Conservation (phyloP, 1,284 basidiomycete species). For the Pseudozyma pruni region DNA sequence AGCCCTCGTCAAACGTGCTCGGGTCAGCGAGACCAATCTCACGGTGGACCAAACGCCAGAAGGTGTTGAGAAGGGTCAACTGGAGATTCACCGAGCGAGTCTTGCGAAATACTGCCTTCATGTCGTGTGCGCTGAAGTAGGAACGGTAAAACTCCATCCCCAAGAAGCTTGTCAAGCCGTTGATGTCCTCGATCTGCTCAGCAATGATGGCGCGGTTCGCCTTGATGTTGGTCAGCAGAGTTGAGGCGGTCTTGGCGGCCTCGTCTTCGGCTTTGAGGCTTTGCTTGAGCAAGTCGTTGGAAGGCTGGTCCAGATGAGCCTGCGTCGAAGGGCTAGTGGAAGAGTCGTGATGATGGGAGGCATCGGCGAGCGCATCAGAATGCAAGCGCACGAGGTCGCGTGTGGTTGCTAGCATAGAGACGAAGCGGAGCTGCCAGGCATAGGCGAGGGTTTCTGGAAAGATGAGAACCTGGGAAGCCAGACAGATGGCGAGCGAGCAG, state of each 20-base stretch:
- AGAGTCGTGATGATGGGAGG: slow-evolving; percentile 10
- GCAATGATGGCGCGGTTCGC: slow-evolving; percentile 15
- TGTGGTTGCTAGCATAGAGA: slow-evolving; percentile 23
- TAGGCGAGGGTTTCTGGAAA: slow-evolving; percentile 81
- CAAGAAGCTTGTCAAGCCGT: slow-evolving; percentile 38
- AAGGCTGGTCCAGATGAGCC: slow-evolving; percentile 3
- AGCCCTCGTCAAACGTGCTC: slow-evolving; percentile 12
- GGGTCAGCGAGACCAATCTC: slow-evolving; percentile 30
- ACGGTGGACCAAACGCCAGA: slow-evolving; percentile 34
- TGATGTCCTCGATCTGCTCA: slow-evolving; percentile 27
- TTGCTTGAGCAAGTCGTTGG: slow-evolving; percentile 15
- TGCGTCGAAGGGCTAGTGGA: neutral
- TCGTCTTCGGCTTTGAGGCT: slow-evolving; percentile 29
- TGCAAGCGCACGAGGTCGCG: slow-evolving; percentile 30
- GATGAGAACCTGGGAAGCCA: slow-evolving; percentile 72
- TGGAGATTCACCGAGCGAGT: slow-evolving; percentile 32
- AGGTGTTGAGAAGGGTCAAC: slow-evolving; percentile 32
- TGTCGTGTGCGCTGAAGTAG: slow-evolving; percentile 68
- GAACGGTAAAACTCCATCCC: slow-evolving; percentile 70
- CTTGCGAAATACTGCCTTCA: slow-evolving; percentile 51
- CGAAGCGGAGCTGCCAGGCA: slow-evolving; percentile 68
- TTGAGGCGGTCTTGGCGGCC: slow-evolving; percentile 13
- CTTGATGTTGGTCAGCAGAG: slow-evolving; percentile 19
- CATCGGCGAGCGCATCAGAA: slow-evolving; percentile 17
- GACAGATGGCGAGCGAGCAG: slow-evolving; percentile 44